phyloP scores from a whole-genome alignment of 257 asterid genomes.

The Paulownia fortunei region DNA sequence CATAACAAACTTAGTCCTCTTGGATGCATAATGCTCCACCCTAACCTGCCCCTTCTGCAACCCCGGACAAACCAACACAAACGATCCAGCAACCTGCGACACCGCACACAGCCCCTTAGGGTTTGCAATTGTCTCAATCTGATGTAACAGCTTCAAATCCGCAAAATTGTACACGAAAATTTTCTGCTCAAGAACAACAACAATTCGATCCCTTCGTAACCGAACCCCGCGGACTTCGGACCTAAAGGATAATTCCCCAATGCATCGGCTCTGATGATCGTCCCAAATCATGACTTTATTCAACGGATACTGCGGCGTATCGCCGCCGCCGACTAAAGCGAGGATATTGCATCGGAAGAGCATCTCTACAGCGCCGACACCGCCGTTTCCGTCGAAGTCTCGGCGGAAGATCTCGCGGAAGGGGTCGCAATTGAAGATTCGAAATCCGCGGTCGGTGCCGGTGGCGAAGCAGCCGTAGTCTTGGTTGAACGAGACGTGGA shows the following conservation, averaged over 20 bases:
- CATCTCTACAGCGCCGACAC: conserved; percentile 57
- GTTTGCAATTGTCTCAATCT: conserved; percentile 68
- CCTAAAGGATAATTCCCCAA: conserved; percentile 54
- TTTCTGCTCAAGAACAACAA: conserved; percentile 66
- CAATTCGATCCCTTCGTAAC: conserved; percentile 60
- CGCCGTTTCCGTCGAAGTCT: conserved; percentile 47
- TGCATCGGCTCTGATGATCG: conserved; percentile 57
- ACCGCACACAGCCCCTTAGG: conserved; percentile 75
- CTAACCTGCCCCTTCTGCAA: conserved; percentile 75
- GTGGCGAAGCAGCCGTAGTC: conserved; percentile 63
- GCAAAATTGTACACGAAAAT: conserved; percentile 70
- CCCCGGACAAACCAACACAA: conserved; percentile 73
- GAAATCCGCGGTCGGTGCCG: conserved; percentile 61
- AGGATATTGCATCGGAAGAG: conserved; percentile 59
- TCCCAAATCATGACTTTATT: conserved; percentile 84
- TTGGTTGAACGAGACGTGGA: conserved; percentile 73
- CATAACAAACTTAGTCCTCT: conserved; percentile 57
- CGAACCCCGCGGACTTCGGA: conserved; percentile 66
- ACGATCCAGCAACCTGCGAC: conserved; percentile 61
- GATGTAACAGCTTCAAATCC: conserved; percentile 69
- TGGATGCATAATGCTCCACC: conserved; percentile 70
- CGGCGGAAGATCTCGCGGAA: conserved; percentile 58
- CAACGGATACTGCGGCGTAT: conserved; percentile 53
- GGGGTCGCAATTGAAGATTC: conserved; percentile 67
- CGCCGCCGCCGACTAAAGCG: conserved; percentile 72